Evolutionary conservation across 2,329 filamentous ascomycete genomes (phyloP), one percentile per base, ranked within the genome.

Genomic region (Aspergillus awamori): DNA sequence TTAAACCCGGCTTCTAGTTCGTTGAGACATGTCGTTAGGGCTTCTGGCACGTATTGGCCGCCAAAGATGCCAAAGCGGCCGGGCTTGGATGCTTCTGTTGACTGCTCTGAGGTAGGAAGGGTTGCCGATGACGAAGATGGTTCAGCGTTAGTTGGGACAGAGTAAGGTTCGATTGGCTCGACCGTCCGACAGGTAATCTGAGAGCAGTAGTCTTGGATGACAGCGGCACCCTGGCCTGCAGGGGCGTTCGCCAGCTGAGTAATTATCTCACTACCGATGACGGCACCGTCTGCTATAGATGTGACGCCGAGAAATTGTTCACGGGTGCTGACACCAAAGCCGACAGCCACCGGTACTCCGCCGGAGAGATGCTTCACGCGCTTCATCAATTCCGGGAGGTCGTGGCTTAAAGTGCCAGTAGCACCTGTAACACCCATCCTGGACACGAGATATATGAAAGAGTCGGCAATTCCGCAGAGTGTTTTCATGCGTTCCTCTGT

Each of bases 371-470:
- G 88, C 80, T 96, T 93, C 26, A 98, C 93, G 36, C 91, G 87
- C 59, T 87, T 84, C 57, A 97, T 82, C 28, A 97, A 84, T 51
- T 89, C 86, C 5, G 92, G 91, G 30, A 98, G 86, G 56, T 88
- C 87, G 33, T 87, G 83, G 75, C 90, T 95, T 68, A 98, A 80
- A n/a, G 87, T 87, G 30, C 92, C 92, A 0, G 87, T 87, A 8
- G 92, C 93, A 66, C 94, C 94, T 3, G 93, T 98, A 51, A 97
- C 93, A 63, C 94, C 95, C 89, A 96, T 94, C 65, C 93, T 86
- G 24, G 93, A 97, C 55, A 97, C 93, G 62, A 98, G 91, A 75
- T 98, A 98, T 79, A 98, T 95, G 81, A 97, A 98, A 1, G 93
- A 97, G 78, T 97, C 93, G 70, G 94, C 93, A 63, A 97, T 92